Evolutionary conservation across 768 basidiomycete genomes (phyloP).

Genomic region (Gloeostereum incarnatum): DNA sequence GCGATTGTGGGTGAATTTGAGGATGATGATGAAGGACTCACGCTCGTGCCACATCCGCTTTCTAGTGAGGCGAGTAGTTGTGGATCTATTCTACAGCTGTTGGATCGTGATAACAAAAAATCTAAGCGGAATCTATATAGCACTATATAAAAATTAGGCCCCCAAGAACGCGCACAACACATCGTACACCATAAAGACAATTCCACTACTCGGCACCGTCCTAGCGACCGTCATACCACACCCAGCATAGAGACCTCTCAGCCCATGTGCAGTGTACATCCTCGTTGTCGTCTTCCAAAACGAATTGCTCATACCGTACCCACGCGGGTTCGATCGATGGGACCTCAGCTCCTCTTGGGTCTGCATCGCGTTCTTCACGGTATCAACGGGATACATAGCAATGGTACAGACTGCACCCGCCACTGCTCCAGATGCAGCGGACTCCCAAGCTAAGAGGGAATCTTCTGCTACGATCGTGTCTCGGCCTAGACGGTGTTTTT

Average conservation of each 20-base stretch:
- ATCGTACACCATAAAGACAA: conserved; percentile 89
- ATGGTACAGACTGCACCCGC: conserved; percentile 77
- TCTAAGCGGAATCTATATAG: too few relatives aligned
- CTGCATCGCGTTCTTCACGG: conserved; percentile 85
- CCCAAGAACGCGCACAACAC: conserved; percentile 35
- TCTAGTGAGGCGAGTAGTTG: too few relatives aligned
- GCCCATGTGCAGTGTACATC: conserved; percentile 67
- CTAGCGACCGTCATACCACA: conserved; percentile 82
- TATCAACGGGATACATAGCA: conserved; percentile 84
- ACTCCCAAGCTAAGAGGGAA: conserved; percentile 55
- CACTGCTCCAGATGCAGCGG: conserved; percentile 68
- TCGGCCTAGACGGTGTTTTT: conserved; percentile 31
- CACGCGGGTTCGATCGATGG: conserved; percentile 9
- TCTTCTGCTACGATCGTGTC: not conserved
- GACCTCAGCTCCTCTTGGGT: conserved; percentile 77
- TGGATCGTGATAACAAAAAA: too few relatives aligned
- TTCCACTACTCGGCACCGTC: conserved; percentile 76
- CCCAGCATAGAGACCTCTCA: conserved; percentile 78
- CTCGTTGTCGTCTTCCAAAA: conserved; percentile 53
- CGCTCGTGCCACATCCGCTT: too few relatives aligned
- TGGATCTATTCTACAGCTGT: too few relatives aligned
- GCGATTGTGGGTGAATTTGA: too few relatives aligned
- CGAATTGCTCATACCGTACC: conserved; percentile 16
- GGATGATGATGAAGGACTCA: too few relatives aligned
- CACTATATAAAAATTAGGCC: too few relatives aligned